phyloP scores from a whole-genome alignment of 208 protist species.

The Trypanosoma caninum region DNA sequence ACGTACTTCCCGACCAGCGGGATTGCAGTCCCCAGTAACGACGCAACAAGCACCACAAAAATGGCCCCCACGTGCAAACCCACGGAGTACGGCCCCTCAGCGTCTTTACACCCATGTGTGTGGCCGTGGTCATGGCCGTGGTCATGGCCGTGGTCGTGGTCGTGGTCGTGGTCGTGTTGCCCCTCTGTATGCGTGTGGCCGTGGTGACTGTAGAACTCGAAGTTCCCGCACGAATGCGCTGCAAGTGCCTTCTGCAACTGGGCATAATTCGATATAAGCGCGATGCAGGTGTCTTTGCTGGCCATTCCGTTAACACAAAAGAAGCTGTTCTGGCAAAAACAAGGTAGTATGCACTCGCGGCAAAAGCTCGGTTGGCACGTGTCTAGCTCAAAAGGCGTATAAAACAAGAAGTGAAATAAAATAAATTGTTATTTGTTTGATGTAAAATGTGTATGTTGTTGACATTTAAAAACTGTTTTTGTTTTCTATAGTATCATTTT shows the following conservation, averaged over 20 bases:
- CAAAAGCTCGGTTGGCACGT: too few species aligned
- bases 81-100: conserved; percentile 9
- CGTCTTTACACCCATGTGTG: background rate
- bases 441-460: too few species aligned
- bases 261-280: too few species aligned
- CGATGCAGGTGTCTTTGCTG: too few species aligned
- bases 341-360: too few species aligned
- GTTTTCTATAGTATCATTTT: background rate
- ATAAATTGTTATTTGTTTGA: too few species aligned
- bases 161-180: background rate
- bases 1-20: conserved; percentile 47
- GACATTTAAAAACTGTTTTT: background rate
- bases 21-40: conserved; percentile 36
- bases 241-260: background rate
- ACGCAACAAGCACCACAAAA: conserved; percentile 57
- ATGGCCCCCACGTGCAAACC: conserved; percentile 57
- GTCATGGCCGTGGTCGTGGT: background rate
- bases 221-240: background rate
- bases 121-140: background rate
- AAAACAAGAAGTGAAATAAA: too few species aligned
- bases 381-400: too few species aligned
- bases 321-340: too few species aligned
- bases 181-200: background rate
- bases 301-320: too few species aligned
- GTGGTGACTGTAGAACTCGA: background rate